A percentile compares a stretch with the other conserved stretches of the same genome.
These are phyloP conservation scores for Stygiomarasmius scandens DNA, from an alignment of 1,284 basidiomycete genomes.

Conservation along the genomic window DNA sequence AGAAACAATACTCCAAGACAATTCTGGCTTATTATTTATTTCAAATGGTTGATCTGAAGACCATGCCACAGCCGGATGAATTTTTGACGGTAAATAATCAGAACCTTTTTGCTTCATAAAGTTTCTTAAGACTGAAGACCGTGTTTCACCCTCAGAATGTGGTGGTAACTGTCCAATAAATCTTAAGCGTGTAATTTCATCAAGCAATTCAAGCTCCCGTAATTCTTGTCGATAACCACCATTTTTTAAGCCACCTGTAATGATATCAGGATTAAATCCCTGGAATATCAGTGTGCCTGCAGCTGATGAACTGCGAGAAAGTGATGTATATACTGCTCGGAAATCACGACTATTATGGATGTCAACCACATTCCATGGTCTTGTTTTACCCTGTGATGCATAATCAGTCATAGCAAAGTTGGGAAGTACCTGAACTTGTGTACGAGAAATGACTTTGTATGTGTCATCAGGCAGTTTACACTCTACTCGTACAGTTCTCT, in stretches of 20 bases:
- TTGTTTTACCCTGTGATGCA: slow-evolving; percentile 40
- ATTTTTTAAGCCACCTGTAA: slow-evolving; percentile 7
- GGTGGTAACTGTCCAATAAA: too few species aligned
- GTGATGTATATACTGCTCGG: slow-evolving; percentile 36
- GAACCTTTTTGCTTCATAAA: slow-evolving; percentile 15
- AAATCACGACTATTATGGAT: slow-evolving; percentile 29
- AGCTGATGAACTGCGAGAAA: slow-evolving; percentile 28
- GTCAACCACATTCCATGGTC: slow-evolving; percentile 35
- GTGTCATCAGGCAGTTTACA: slow-evolving; percentile 30
- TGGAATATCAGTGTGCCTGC: background rate
- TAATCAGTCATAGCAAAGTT: slow-evolving; percentile 32
- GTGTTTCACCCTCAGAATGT: too few species aligned
- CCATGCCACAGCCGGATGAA: too few species aligned
- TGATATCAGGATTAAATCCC: too few species aligned
- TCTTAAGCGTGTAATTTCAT: too few species aligned
- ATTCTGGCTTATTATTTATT: too few species aligned
- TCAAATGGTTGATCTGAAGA: too few species aligned
- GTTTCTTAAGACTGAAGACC: slow-evolving; percentile 8
- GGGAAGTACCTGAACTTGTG: slow-evolving; percentile 35
- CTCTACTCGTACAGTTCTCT: slow-evolving; percentile 17
- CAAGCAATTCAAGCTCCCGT: background rate
- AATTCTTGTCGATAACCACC: too few species aligned
- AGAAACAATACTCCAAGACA: too few species aligned
- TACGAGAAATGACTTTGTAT: slow-evolving; percentile 22
- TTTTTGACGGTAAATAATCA: background rate